These are phyloP conservation scores for Trypanosomatidae sp. DNA, from an alignment of 208 protist genomes.

Conservation along the genomic window DNA sequence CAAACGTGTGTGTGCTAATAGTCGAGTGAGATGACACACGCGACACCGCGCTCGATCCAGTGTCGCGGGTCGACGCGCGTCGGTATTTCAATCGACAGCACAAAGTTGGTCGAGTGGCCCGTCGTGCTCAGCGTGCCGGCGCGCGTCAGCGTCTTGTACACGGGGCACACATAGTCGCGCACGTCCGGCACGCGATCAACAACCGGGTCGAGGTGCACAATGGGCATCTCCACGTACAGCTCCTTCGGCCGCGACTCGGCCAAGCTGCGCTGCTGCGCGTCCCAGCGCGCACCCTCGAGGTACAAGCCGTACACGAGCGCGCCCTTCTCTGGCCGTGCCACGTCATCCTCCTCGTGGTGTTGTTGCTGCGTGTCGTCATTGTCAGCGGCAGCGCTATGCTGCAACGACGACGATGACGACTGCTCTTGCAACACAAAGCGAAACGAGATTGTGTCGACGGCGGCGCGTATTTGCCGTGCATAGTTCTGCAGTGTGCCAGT, in stretches of 20 bases:
- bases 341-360: neutral
- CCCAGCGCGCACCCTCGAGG: slow-evolving; percentile 95
- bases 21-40: slow-evolving; percentile 79
- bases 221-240: slow-evolving; percentile 88
- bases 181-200: slow-evolving; percentile 31
- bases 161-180: slow-evolving; percentile 89
- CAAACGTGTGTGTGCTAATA: slow-evolving; percentile 23
- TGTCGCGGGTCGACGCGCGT: slow-evolving; percentile 69
- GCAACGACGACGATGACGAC: no score
- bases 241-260: slow-evolving; percentile 93
- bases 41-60: slow-evolving; percentile 94
- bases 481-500: slow-evolving; percentile 96
- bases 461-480: slow-evolving; percentile 86
- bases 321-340: slow-evolving; percentile 26
- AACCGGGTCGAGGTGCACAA: slow-evolving; percentile 88
- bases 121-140: slow-evolving; percentile 96
- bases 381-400: slow-evolving; percentile 8
- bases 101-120: slow-evolving; percentile 98
- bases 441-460: slow-evolving; percentile 95
- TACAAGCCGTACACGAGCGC: slow-evolving; percentile 92
- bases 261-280: slow-evolving; percentile 48
- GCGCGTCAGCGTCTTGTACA: slow-evolving; percentile 95
- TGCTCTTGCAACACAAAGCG: slow-evolving; percentile 62
- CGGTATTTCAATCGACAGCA: slow-evolving; percentile 92
- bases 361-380: neutral